Evolutionary conservation across 2,329 filamentous ascomycete genomes (phyloP).

Genomic region (Colletotrichum australisinense): DNA sequence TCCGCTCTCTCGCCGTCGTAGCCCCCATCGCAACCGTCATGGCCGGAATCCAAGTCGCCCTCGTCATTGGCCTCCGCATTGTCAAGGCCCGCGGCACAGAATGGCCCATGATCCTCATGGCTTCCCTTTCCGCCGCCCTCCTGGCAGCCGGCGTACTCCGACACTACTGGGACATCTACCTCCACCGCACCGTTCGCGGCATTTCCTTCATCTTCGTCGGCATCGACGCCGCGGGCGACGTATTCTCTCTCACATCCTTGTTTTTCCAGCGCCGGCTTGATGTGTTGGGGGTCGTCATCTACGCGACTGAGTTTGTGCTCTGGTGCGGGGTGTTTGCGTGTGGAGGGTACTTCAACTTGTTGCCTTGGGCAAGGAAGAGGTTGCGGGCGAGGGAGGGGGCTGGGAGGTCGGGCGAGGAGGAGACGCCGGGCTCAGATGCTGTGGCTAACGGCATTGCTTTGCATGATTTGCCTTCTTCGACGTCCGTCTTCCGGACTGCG

Average conservation of each 20-base stretch:
- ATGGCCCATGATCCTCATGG: slow-evolving; percentile 77
- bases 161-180: slow-evolving; percentile 78
- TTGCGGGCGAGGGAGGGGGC: slow-evolving; percentile 36
- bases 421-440: not conserved
- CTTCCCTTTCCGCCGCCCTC: slow-evolving; percentile 70
- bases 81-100: slow-evolving; percentile 55
- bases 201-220: slow-evolving; percentile 79
- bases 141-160: slow-evolving; percentile 74
- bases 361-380: slow-evolving; percentile 64
- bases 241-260: slow-evolving; percentile 74
- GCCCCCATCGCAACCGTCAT: slow-evolving; percentile 65
- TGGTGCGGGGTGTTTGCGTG: slow-evolving; percentile 76
- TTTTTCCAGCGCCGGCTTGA: slow-evolving; percentile 70
- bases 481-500: slow-evolving; percentile 71
- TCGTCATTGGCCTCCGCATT: slow-evolving; percentile 68
- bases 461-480: slow-evolving; percentile 66
- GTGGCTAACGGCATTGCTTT: slow-evolving; percentile 47
- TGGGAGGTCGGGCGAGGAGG: not conserved
- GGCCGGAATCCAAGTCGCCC: slow-evolving; percentile 67
- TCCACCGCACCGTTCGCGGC: slow-evolving; percentile 73
- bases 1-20: slow-evolving; percentile 60
- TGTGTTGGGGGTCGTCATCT: slow-evolving; percentile 73
- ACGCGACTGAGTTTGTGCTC: slow-evolving; percentile 72
- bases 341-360: slow-evolving; percentile 73
- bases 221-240: slow-evolving; percentile 76